These are phyloP conservation scores for Colletotrichum spinosum DNA, from an alignment of 2,329 filamentous ascomycete species.

Conservation along the genomic window DNA sequence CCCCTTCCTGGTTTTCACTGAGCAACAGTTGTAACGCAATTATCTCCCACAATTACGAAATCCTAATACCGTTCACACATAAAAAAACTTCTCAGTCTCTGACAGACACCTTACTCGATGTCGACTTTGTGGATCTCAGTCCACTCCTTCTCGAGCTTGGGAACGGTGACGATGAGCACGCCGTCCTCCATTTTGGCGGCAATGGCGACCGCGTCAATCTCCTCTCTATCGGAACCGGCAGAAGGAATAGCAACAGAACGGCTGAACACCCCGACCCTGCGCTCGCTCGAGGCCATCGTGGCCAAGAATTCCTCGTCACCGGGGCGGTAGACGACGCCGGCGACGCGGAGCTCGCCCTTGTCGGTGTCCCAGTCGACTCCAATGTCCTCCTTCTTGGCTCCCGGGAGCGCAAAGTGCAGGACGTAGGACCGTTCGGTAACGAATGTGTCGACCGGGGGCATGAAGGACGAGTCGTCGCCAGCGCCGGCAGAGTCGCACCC, in stretches of 20 bases:
- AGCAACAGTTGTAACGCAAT: no score
- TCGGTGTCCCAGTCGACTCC: constrained; percentile 82
- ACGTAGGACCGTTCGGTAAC: constrained; percentile 73
- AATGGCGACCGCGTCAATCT: constrained; percentile 76
- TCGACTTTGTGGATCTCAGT: constrained; percentile 72
- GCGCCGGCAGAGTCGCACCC: constrained; percentile 19
- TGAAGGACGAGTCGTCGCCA: constrained; percentile 58
- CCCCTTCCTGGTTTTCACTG: no score
- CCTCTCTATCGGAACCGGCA: constrained; percentile 55
- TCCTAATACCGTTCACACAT: constrained; percentile 1
- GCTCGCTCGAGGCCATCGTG: constrained; percentile 71
- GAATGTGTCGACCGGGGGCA: constrained; percentile 81
- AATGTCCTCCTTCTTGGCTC: constrained; percentile 82
- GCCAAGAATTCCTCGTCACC: constrained; percentile 77
- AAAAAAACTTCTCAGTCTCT: constrained; percentile 1
- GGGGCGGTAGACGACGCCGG: constrained; percentile 79
- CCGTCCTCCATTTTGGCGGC: constrained; percentile 84
- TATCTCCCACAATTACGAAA: not conserved
- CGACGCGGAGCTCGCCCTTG: constrained; percentile 72
- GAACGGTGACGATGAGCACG: constrained; percentile 79
- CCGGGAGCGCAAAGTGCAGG: constrained; percentile 81
- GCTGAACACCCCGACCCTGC: constrained; percentile 80
- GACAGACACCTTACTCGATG: constrained; percentile 55
- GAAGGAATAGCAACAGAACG: constrained; percentile 73
- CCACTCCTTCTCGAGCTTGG: constrained; percentile 76